Evolutionary conservation across 192 early-diverging fungal genomes (phyloP), one percentile per base, ranked within the genome.

Genomic region (Phycomyces blakesleeanus): DNA sequence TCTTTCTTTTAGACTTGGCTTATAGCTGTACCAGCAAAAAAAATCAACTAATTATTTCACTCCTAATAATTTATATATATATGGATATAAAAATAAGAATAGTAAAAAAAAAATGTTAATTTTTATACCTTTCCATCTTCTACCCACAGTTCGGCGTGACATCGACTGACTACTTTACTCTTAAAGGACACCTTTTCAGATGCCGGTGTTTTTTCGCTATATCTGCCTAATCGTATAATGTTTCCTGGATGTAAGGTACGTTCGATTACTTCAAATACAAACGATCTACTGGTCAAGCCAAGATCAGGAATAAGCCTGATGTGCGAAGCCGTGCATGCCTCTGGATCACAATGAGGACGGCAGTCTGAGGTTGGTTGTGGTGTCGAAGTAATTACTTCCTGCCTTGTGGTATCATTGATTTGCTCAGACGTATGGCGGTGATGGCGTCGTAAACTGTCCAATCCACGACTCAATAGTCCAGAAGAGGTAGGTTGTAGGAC

Each of bases 71-170:
- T 12, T 52, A 26, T 59, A 52, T n/a, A n/a, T n/a, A n/a, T n/a
- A n/a, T n/a, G n/a, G n/a, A n/a, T n/a, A n/a, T n/a, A 22, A 16
- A 40, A 37, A 14, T 14, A 16, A 62, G 26, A 26, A 20, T 21
- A 24, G 1, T 18, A 49, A 16, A 22, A 59, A 42, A 42, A 12
- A 59, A 34, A n/a, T 34, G 29, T 26, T 15, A 51, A 51, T 18
- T 21, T 66, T 57, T 20, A 39, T 60, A 74, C 72, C 72, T 68
- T 83, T 1, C 85, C 84, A 73, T 83, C 83, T 60, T 89, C 86
- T 20, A 82, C 74, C 91, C 91, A 94, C 41, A 95, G 84, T 64
- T 94, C 93, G 0, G 92, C 92, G 65, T 95, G 93, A 64, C 78
- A 87, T 29, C 93, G 75, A 59, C 82, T 85, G 4, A 94, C 93